These are phyloP conservation scores for Persicaria tinctoria DNA, from an alignment of 148 eudicot species.

Conservation along the genomic window DNA sequence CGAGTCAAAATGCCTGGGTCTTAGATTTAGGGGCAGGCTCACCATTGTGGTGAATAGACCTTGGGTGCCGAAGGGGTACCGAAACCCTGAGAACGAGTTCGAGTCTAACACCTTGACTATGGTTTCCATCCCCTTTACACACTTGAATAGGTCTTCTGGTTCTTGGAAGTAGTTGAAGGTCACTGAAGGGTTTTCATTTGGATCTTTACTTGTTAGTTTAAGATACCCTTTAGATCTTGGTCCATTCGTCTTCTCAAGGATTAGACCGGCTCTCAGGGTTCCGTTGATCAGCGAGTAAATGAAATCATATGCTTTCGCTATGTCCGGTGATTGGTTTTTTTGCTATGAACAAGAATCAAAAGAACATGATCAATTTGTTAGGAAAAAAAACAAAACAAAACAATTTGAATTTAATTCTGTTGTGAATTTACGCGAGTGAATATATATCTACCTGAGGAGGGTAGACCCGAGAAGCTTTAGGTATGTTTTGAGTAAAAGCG, in stretches of 20 bases:
- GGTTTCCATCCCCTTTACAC: slow-evolving; percentile 51
- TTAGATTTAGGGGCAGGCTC: slow-evolving; percentile 34
- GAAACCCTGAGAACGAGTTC: slow-evolving; percentile 30
- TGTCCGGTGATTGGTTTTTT: slow-evolving; percentile 16
- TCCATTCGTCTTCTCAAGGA: slow-evolving; percentile 51
- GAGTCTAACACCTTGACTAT: slow-evolving; percentile 43
- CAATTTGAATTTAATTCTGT: too few species aligned
- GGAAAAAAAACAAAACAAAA: too few species aligned
- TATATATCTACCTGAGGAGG: slow-evolving; percentile 5
- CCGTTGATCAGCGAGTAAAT: slow-evolving; percentile 31
- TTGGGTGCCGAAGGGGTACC: slow-evolving; percentile 34
- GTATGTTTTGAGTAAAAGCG: slow-evolving; percentile 25
- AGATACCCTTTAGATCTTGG: slow-evolving; percentile 47
- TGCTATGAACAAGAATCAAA: not conserved
- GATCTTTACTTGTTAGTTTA: slow-evolving; percentile 29
- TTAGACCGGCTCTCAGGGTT: slow-evolving; percentile 29
- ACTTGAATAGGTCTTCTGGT: slow-evolving; percentile 42
- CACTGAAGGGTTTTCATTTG: slow-evolving; percentile 49
- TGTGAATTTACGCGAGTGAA: too few species aligned
- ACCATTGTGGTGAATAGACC: slow-evolving; percentile 30
- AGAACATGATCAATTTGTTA: too few species aligned
- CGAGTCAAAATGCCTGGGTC: slow-evolving; percentile 14
- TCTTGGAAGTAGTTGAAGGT: slow-evolving; percentile 66
- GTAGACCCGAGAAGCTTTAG: not conserved
- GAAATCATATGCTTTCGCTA: slow-evolving; percentile 19